Evolutionary conservation across 1,284 basidiomycete genomes (phyloP).

Genomic region (Vanrija humicola): DNA sequence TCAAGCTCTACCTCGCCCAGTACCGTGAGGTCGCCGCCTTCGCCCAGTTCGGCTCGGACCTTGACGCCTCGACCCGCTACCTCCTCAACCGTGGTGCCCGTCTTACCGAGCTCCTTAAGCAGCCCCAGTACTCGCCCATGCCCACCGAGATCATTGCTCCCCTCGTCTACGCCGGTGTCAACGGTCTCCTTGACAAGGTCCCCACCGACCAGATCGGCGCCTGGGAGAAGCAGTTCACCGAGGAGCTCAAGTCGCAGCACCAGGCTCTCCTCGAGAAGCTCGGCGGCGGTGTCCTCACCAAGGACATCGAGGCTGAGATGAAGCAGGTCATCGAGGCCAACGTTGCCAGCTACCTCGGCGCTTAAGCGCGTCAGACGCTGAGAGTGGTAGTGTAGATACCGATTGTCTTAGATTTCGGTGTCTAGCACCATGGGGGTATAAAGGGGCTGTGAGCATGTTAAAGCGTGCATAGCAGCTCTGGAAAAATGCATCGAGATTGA

Average conservation of each 20-base stretch:
- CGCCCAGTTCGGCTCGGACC: constrained; percentile 99
- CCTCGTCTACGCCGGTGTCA: constrained; percentile 98
- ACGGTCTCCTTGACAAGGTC: constrained; percentile 92
- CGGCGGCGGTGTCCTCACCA: constrained; percentile 72
- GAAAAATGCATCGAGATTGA: constrained; percentile 19
- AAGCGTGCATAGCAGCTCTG: constrained; percentile 7
- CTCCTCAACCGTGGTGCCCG: constrained; percentile 94
- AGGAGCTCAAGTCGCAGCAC: constrained; percentile 70
- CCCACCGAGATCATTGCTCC: constrained; percentile 95
- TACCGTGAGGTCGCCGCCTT: constrained; percentile 98
- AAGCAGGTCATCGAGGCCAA: constrained; percentile 85
- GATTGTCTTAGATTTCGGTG: neutral
- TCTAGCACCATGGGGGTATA: neutral
- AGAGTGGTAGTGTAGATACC: neutral
- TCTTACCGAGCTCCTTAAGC: constrained; percentile 97
- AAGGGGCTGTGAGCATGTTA: neutral
- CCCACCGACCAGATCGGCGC: constrained; percentile 90
- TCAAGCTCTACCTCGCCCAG: constrained; percentile 99
- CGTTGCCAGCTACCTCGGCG: constrained; percentile 68
- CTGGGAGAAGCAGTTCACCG: constrained; percentile 69
- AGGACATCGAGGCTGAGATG: constrained; percentile 86
- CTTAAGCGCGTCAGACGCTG: constrained; percentile 23
- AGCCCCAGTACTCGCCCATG: constrained; percentile 85
- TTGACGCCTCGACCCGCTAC: constrained; percentile 97
- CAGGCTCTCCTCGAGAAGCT: constrained; percentile 73